These are phyloP conservation scores for Tuber umbilicatum DNA, from an alignment of 495 filamentous ascomycete species.

Conservation along the genomic window DNA sequence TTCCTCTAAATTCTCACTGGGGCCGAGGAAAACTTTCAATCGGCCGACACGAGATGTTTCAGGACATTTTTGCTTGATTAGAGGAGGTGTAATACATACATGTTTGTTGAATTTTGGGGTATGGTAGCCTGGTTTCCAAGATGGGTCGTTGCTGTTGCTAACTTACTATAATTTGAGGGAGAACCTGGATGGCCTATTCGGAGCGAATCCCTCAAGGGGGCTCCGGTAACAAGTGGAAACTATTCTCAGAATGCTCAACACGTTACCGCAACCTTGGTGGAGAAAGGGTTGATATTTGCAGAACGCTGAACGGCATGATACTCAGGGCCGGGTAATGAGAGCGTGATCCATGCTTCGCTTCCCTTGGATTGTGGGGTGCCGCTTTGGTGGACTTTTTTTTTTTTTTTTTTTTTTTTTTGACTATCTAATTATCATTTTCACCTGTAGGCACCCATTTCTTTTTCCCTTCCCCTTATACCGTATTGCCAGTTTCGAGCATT, in stretches of 20 bases:
- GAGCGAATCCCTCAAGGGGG: neutral
- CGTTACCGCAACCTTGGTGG: neutral
- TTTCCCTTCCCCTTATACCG: neutral
- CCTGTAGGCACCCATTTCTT: neutral
- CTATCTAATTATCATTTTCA: neutral
- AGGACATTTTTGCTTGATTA: neutral
- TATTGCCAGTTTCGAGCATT: neutral
- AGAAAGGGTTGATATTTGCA: neutral
- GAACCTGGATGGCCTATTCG: neutral
- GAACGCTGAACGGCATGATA: neutral
- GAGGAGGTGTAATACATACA: neutral
- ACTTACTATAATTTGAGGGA: neutral
- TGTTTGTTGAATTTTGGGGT: neutral
- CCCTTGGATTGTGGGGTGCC: neutral
- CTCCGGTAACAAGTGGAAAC: neutral
- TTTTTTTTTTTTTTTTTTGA: too few relatives aligned
- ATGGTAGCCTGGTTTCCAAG: neutral
- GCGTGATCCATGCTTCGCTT: neutral
- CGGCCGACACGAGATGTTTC: neutral
- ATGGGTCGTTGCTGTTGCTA: neutral
- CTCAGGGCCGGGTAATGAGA: neutral
- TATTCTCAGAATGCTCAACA: neutral
- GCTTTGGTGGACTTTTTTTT: neutral
- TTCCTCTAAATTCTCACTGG: neutral
- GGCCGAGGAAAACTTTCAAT: neutral